Percentiles rank a stretch among this genome's conserved stretches.
phyloP scores from a whole-genome alignment of 2,329 filamentous ascomycete species.

The Alternaria triticimaculans region DNA sequence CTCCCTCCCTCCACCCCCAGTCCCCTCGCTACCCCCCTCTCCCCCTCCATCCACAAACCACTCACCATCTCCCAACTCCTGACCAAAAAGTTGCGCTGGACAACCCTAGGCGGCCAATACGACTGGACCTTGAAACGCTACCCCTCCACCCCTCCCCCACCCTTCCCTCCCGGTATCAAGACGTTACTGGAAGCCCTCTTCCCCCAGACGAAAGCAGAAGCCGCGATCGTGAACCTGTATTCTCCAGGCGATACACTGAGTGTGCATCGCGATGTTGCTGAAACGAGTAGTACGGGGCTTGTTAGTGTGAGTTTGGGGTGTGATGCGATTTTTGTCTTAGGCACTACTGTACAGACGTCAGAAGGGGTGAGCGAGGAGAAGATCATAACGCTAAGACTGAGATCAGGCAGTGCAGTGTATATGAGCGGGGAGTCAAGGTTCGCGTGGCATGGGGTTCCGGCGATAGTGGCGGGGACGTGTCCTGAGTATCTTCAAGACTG shows the following conservation, averaged over 20 bases:
- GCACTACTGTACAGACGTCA: fast-evolving
- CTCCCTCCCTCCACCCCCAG: conserved; percentile 43
- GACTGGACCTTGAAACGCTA: too few relatives aligned
- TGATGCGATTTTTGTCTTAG: conserved; percentile 86
- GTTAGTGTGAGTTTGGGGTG: conserved; percentile 90
- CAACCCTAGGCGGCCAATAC: conserved; percentile 93
- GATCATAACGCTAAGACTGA: conserved; percentile 54
- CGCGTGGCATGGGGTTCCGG: conserved; percentile 95
- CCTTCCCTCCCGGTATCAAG: conserved; percentile 64
- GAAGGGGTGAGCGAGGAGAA: conserved; percentile 17
- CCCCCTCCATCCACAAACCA: conserved; percentile 75
- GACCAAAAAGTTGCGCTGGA: conserved; percentile 85
- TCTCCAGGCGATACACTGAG: conserved; percentile 88
- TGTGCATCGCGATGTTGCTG: conserved; percentile 92
- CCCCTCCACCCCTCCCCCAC: too few relatives aligned
- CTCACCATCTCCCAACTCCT: conserved; percentile 74
- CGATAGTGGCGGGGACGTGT: conserved; percentile 80
- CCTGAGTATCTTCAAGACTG: conserved; percentile 76
- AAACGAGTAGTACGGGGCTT: conserved; percentile 77
- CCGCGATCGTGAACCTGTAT: conserved; percentile 94
- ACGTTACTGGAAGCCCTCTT: conserved; percentile 63
- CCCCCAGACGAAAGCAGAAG: conserved; percentile 78
- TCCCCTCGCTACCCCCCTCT: conserved; percentile 62
- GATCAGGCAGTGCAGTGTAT: conserved; percentile 87
- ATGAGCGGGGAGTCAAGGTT: conserved; percentile 84